phyloP scores from a whole-genome alignment of 2,329 filamentous ascomycete genomes.

The Fusarium piperis region DNA sequence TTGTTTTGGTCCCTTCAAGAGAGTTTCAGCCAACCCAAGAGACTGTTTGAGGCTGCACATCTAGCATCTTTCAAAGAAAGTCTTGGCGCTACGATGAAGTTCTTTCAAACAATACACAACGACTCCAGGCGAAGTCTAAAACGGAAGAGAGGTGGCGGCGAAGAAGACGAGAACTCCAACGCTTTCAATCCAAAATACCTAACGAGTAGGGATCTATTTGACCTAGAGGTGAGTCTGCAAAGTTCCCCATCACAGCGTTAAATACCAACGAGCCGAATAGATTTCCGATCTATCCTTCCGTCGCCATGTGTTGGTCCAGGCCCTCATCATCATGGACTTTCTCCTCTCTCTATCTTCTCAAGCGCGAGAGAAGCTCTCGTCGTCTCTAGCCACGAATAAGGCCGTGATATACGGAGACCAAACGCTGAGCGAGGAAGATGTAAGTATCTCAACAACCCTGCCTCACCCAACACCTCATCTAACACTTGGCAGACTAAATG shows the following conservation, averaged over 20 bases:
- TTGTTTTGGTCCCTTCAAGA: slow-evolving; percentile 95
- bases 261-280: slow-evolving; percentile 49
- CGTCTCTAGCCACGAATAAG: slow-evolving; percentile 77
- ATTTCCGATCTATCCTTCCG: slow-evolving; percentile 95
- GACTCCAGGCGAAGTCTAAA: slow-evolving; percentile 74
- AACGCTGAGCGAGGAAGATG: slow-evolving; percentile 80
- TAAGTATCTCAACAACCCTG: slow-evolving; percentile 55
- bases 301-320: slow-evolving; percentile 93
- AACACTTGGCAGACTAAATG: slow-evolving; percentile 73
- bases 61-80: slow-evolving; percentile 85
- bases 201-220: slow-evolving; percentile 96
- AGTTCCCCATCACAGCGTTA: neutral
- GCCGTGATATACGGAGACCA: slow-evolving; percentile 85
- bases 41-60: slow-evolving; percentile 76
- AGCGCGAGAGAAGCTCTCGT: slow-evolving; percentile 80
- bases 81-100: slow-evolving; percentile 71
- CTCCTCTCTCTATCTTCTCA: slow-evolving; percentile 87
- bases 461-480: neutral
- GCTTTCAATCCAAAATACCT: slow-evolving; percentile 96
- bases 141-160: slow-evolving; percentile 70
- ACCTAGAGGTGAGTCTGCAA: slow-evolving; percentile 75
- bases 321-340: slow-evolving; percentile 94
- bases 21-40: slow-evolving; percentile 89
- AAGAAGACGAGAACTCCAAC: slow-evolving; percentile 59
- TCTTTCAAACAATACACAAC: slow-evolving; percentile 65